Evolutionary conservation across 1,139 yeast species (phyloP), one percentile per base, ranked within the genome.

Genomic region (Meyerozyma athensensis): DNA sequence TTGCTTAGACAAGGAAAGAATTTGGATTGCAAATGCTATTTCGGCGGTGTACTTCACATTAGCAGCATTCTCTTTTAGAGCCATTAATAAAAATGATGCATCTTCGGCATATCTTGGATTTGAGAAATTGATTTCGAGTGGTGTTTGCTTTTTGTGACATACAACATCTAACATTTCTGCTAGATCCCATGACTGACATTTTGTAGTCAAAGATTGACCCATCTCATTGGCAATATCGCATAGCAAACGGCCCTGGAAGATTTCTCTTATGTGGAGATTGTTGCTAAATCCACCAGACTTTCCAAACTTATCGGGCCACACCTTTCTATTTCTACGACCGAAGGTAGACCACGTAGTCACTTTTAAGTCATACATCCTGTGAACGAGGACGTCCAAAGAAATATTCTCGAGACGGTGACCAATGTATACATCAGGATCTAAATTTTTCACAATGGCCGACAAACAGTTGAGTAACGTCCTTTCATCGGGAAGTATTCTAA

Each of bases 171-270:
- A 82, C 97, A 94, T 92, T 62, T 94, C 99, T 8, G 84, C 72
- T 41, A 94, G 68, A 43, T 87, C 95, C 97, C 97, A 94, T n/a
- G 94, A 85, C 57, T 87, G 95, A 64, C 98, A 94, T 53, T 89
- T 87, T 8, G 81, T 70, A 3, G 97, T 89, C 45, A 92, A 69
- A 0, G 97, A 90, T 56, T 86, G 94, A 36, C 98, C 99, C 79
- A 90, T 77, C 53, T 89, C 96, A 58, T 92, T 92, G 37, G 94
- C 89, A 54, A 94, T 78, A 61, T 94, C 98, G 70, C 97, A 86
- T 39, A 90, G 58, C 42, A 94, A 72, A 48, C 99, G 74, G 24
- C 99, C 99, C 31, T 89, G 79, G 53, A 84, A 76, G 17, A 87
- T 73, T 40, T 86, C 89, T 38, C 86, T 68, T 37, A 82, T 64